Conservation (phyloP, 208 protist genomes). For the Eutreptiella sp. region DNA sequence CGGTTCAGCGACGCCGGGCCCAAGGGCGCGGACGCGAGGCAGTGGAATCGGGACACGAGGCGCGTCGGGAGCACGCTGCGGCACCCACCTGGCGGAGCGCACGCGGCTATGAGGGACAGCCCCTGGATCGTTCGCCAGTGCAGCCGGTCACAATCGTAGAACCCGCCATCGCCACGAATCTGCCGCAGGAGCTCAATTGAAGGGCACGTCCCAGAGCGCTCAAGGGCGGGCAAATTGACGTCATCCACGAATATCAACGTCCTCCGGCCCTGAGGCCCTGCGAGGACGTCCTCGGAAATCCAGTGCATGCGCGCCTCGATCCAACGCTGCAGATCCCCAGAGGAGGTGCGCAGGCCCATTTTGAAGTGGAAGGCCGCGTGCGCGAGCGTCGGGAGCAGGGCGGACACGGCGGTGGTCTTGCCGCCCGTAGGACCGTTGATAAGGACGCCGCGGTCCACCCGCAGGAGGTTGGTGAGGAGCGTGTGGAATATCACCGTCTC, state of each 20-base stretch:
- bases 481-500: too few species aligned
- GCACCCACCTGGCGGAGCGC: slow-evolving; percentile 45
- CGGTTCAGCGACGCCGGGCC: too few species aligned
- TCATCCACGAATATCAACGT: slow-evolving; percentile 50
- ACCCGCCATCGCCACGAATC: slow-evolving; percentile 47
- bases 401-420: too few species aligned
- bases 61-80: slow-evolving; percentile 42
- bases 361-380: too few species aligned
- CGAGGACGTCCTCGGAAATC: too few species aligned
- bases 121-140: slow-evolving; percentile 24
- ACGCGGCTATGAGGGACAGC: slow-evolving; percentile 34
- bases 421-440: too few species aligned
- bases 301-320: too few species aligned
- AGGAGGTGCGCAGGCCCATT: too few species aligned
- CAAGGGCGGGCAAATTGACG: slow-evolving; percentile 47
- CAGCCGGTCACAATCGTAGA: slow-evolving; percentile 42
- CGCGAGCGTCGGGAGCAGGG: too few species aligned
- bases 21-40: slow-evolving; percentile 47
- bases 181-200: slow-evolving; percentile 52
- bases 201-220: slow-evolving; percentile 45
- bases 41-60: slow-evolving; percentile 48
- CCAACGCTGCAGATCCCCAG: too few species aligned
- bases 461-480: too few species aligned
- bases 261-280: slow-evolving; percentile 33
- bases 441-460: too few species aligned